Evolutionary conservation across 495 filamentous ascomycete genomes (phyloP), one percentile per base, ranked within the genome.

Genomic region (Cercophora samala): DNA sequence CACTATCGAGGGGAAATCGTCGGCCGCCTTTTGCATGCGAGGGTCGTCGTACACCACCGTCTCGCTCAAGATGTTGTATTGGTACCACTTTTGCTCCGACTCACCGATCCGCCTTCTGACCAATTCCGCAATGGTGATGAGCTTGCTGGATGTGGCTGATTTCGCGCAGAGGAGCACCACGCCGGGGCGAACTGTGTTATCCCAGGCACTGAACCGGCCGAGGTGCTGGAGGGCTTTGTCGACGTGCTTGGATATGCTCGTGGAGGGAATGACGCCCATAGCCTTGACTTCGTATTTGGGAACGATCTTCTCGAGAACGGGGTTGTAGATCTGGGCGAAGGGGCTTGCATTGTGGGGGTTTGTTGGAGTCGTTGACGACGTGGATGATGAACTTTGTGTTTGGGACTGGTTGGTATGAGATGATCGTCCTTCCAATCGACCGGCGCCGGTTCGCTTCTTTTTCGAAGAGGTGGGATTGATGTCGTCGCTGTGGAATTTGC

Each of bases 71-170:
- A 78, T 70, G 55, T 82, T 85, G 66, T 91, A 91, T 73, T 91
- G 87, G 69, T 78, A 91, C 84, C 85, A 89, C 64, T 78, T 78
- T 54, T 79, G 78, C 1, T 81, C 80, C 54, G 74, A 73, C 61
- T 83, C 78, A n/a, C 66, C 76, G 55, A 91, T 78, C 26, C 86
- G 80, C 22, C 87, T 78, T 69, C 89, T 89, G 15, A 84, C 79
- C 18, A 91, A 86, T 75, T 91, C 89, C 29, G 82, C 80, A 23
- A 91, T 81, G 17, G 83, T 86, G 65, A 90, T 82, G 62, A 89
- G 78, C 73, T 92, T 92, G 68, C 78, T 74, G 8, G 84, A 80
- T 2, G 79, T 79, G 5, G 70, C 63, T 5, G 81, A 80, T 69
- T 84, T 86, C 24, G 87, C 86, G 66, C 81, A 80, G 18, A 91